Base-by-base conservation (phyloP, 345 rosid species). In the Sapria himalayana region DNA sequence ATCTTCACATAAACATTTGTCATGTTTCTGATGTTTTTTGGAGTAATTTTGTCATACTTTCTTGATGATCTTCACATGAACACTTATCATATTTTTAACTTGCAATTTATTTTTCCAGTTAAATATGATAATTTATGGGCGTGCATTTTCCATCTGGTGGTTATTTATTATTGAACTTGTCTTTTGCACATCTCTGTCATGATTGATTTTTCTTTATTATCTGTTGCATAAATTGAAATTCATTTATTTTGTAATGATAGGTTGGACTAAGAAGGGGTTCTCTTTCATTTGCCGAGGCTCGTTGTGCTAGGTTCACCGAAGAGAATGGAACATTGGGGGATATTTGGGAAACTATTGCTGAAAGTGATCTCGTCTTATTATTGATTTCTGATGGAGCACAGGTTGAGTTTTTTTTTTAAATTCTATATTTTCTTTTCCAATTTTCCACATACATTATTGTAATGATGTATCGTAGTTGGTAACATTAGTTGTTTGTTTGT, bases 341-440 rank as follows among this genome's bases (percentile, higher is more conserved):
- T 48, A 85, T 80, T 33, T 80, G 71, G 69, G 92, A 85, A 60
- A 85, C 96, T 20, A 39, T 85, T 57, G 63, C 92, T 14, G 76
- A 77, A 42, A 85, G 96, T 36, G 96, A 80, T 62, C 96, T 80
- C 43, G 81, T 85, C 11, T 45, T 85, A 56, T 63, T 85, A 23
- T 55, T 85, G 70, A 81, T 85, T 49, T 85, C 96, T 40, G 86
- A 85, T 71, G 80, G 93, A 49, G 92, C 96, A 33, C 96, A 81
- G 76, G 96, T 80, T 47, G 40, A 49, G n/a, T n/a, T n/a, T n/a
- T n/a, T n/a, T n/a, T n/a, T n/a, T n/a, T n/a, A n/a, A n/a, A n/a
- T n/a, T n/a, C n/a, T n/a, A n/a, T n/a, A n/a, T n/a, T n/a, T n/a
- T n/a, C n/a, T n/a, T n/a, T n/a, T n/a, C n/a, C n/a, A n/a, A n/a